Percentiles rank a stretch among this genome's conserved stretches.
phyloP scores from a whole-genome alignment of 331 rosid genomes.

The Cucumis variabilis region DNA sequence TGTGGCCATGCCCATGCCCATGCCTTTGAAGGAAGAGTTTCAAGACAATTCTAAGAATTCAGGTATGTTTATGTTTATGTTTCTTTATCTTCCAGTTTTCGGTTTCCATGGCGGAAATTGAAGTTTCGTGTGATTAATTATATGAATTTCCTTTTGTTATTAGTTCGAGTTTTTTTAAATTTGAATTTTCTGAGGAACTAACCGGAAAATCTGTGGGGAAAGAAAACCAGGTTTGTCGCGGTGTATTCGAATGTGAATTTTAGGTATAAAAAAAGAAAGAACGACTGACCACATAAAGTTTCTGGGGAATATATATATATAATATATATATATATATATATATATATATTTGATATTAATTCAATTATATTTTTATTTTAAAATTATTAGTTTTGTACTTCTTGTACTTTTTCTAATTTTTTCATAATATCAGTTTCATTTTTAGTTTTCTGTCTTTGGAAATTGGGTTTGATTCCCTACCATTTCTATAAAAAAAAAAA shows the following conservation, averaged over 20 bases:
- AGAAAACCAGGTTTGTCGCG: background rate
- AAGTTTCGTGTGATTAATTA: background rate
- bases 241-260: background rate
- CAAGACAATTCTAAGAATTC: slow-evolving; percentile 44
- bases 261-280: background rate
- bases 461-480: background rate
- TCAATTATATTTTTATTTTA: too few species aligned
- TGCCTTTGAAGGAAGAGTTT: slow-evolving; percentile 47
- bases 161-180: too few species aligned
- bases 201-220: background rate
- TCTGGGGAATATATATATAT: background rate
- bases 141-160: background rate
- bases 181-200: background rate
- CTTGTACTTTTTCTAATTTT: background rate
- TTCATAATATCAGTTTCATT: too few species aligned
- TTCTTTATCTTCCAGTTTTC: background rate
- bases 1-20: slow-evolving; percentile 29
- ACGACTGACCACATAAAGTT: background rate
- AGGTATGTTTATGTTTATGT: slow-evolving; percentile 44
- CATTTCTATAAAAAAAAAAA: too few species aligned
- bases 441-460: background rate
- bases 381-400: background rate
- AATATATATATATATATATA: too few species aligned
- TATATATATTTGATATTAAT: too few species aligned
- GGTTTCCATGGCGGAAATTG: background rate